Conservation (phyloP, 2,329 filamentous ascomycete species). For the Fusarium sp. region DNA sequence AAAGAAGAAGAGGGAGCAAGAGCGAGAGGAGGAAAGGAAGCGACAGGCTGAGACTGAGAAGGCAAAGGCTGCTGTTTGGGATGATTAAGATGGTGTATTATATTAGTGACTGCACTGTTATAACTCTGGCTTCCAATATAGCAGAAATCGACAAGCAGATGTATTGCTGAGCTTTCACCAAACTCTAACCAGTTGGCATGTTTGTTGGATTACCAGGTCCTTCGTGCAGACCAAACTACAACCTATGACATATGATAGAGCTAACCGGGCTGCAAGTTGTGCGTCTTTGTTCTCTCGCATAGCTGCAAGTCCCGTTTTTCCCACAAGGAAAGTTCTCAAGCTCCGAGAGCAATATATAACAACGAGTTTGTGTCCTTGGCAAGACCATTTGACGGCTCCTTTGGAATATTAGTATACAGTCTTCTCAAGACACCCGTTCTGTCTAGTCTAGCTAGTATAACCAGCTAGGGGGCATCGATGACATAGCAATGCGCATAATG, state of each 20-base stretch:
- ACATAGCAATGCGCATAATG: neutral
- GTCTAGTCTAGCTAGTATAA: too few species aligned
- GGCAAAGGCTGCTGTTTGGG: slow-evolving; percentile 89
- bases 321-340: too few species aligned
- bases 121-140: neutral
- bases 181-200: neutral
- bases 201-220: neutral
- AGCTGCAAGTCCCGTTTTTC: too few species aligned
- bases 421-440: neutral
- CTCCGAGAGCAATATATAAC: too few species aligned
- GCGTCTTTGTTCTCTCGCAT: too few species aligned
- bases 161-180: neutral
- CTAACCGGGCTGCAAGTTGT: too few species aligned
- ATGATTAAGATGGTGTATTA: slow-evolving; percentile 63
- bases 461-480: neutral
- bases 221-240: too few species aligned
- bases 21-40: slow-evolving; percentile 72
- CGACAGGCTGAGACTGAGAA: slow-evolving; percentile 75
- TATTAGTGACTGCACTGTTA: neutral
- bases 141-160: neutral
- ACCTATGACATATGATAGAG: too few species aligned
- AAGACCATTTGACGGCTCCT: neutral
- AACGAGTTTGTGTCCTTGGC: neutral
- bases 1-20: slow-evolving; percentile 78
- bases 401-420: neutral